Evolutionary conservation across 257 asterid species (phyloP).

Genomic region (Craterostigma plantagineum): DNA sequence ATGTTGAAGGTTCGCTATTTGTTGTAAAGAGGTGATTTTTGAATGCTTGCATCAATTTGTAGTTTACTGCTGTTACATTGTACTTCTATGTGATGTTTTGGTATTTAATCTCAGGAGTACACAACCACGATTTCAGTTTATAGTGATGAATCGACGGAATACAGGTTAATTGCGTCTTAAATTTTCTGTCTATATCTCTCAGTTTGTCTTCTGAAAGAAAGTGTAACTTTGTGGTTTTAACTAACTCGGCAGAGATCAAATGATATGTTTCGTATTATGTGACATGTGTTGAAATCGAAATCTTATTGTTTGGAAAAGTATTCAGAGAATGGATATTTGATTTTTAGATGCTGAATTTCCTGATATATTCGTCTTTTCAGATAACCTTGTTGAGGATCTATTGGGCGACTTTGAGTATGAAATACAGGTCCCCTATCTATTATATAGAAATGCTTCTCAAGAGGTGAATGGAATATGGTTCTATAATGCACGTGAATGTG

Average conservation of each 20-base stretch:
- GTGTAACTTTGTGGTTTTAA: too few species aligned
- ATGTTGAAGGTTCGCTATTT: slow-evolving; percentile 85
- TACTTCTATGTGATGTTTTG: background rate
- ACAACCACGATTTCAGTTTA: slow-evolving; percentile 73
- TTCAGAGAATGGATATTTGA: too few species aligned
- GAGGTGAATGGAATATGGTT: slow-evolving; percentile 98
- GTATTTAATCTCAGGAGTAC: slow-evolving; percentile 38
- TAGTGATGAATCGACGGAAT: slow-evolving; percentile 66
- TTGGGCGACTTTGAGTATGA: slow-evolving; percentile 78
- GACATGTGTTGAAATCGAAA: too few species aligned
- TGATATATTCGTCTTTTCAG: slow-evolving; percentile 22
- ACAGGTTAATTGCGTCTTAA: slow-evolving; percentile 29
- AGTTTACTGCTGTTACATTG: background rate
- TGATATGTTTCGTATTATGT: too few species aligned
- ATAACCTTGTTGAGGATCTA: slow-evolving; percentile 78
- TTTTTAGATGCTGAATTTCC: background rate
- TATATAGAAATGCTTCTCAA: slow-evolving; percentile 64
- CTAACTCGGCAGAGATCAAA: too few species aligned
- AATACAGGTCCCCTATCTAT: slow-evolving; percentile 68
- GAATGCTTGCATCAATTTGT: background rate
- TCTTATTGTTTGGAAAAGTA: too few species aligned
- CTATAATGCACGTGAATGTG: slow-evolving; percentile 65
- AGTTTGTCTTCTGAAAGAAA: too few species aligned
- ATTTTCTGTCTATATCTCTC: background rate
- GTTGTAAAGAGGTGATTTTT: slow-evolving; percentile 63